Evolutionary conservation across 1,284 basidiomycete species (phyloP), one percentile per base, ranked within the genome.

Genomic region (Laetiporus sulphureus): DNA sequence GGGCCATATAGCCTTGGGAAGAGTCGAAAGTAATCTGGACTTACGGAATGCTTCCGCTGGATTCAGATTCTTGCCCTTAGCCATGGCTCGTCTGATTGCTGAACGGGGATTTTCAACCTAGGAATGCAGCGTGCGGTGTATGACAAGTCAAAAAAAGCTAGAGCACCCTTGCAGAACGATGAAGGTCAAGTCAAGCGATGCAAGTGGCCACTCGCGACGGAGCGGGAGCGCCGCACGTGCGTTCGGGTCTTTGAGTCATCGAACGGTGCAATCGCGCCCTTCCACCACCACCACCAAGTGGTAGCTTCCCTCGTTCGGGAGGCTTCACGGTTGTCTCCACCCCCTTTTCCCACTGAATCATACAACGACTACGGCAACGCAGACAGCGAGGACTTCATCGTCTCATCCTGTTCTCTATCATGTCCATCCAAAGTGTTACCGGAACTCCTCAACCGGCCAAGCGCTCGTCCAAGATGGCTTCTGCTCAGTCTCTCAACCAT

Each of bases 41-140:
- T 49, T 56, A 91, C 91, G 79, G 60, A 71, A 83, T 0, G 91
- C 81, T 58, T 94, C 91, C 10, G 85, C 89, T 21, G 91, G 91
- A 59, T 94, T 94, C 38, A 79, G 56, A 44, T 69, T 80, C 60
- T 90, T 91, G 38, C 79, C 79, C 61, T 92, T 93, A 3, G 77
- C 83, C 90, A 92, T 92, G 49, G 43, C 38, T 18, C n/a, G n/a
- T n/a, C n/a, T n/a, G n/a, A 13, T 6, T 15, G 20, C 15, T 11
- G 16, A 16, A 36, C n/a, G n/a, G n/a, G n/a, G n/a, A n/a, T n/a
- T n/a, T n/a, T n/a, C n/a, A n/a, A n/a, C n/a, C n/a, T n/a, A n/a
- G n/a, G n/a, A n/a, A n/a, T n/a, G n/a, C n/a, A n/a, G n/a, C n/a
- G n/a, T n/a, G n/a, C n/a, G n/a, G n/a, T n/a, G n/a, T n/a, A n/a